Evolutionary conservation across 306 rosid species (phyloP), one percentile per base, ranked within the genome.

Genomic region (Oemleria cerasiformis): DNA sequence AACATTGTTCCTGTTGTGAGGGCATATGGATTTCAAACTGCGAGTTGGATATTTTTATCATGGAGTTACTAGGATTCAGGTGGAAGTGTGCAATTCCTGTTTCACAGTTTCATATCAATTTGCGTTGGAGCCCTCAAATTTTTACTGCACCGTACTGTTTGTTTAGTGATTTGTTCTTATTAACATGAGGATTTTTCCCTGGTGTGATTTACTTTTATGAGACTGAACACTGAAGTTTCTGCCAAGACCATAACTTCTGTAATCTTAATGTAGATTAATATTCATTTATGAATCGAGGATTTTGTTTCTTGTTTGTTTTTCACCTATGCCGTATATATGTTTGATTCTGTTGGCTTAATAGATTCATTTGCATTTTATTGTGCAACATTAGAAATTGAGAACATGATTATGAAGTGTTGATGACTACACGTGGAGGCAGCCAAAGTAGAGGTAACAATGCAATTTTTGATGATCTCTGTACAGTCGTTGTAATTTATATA

Each of bases 141-240:
- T 20, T 36, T n/a, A 40, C 45, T 11, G 19, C 65, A 10, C 38
- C 44, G 51, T 47, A 48, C 70, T 63, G 64, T 57, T 68, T 23
- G 2, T 25, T 45, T n/a, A 67, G 74, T 60, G 67, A 62, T 47
- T 13, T 68, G 61, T 11, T 19, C 67, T 66, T n/a, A 43, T 72
- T 67, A 68, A 62, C 78, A 63, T 55, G 63, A 63, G 78, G 60
- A 73, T 51, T 70, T 64, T 78, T 78, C 58, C 39, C 25, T 20
- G 49, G 30, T 67, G 82, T 78, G 78, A 51, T 34, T 60, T 60
- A 13, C 58, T 36, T 72, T 60, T 61, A 34, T 78, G 15, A 30
- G 36, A 1, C 50, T 8, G 64, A 30, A 73, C 57, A 39, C 48
- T 20, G 66, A 36, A 50, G 78, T 16, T 65, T 40, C 61, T 56